These are phyloP conservation scores for Suillus bovinus DNA, from an alignment of 768 basidiomycete species.

Conservation along the genomic window DNA sequence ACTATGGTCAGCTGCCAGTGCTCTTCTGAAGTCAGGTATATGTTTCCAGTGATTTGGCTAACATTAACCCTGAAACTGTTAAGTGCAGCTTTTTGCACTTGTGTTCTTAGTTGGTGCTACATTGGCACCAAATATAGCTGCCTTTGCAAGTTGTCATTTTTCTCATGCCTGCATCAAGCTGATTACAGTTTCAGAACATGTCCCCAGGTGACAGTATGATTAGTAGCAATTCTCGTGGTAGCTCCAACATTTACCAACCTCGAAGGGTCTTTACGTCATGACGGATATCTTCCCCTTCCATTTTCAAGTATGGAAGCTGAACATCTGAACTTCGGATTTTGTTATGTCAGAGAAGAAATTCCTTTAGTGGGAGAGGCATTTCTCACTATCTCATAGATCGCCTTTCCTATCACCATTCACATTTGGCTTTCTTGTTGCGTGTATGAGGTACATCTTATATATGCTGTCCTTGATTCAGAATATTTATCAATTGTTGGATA, in stretches of 20 bases:
- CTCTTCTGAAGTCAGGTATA: conserved; percentile 31
- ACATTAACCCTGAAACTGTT: neutral
- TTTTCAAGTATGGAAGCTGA: conserved; percentile 51
- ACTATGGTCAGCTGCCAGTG: conserved; percentile 31
- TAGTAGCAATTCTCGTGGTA: neutral
- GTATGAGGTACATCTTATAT: conserved; percentile 21
- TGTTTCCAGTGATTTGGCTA: neutral
- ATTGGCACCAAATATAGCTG: conserved; percentile 47
- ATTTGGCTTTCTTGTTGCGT: conserved; percentile 31
- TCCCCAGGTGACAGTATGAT: conserved; percentile 48
- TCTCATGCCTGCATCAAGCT: neutral
- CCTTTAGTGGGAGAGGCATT: conserved; percentile 31
- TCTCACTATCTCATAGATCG: conserved; percentile 36
- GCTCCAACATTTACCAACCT: neutral
- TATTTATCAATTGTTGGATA: conserved; percentile 15
- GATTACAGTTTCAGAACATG: conserved; percentile 39
- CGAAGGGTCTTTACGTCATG: conserved; percentile 44
- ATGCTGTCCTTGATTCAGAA: neutral
- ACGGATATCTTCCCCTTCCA: conserved; percentile 57
- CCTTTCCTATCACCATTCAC: conserved; percentile 32
- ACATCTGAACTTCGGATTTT: conserved; percentile 55
- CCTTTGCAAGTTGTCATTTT: conserved; percentile 42
- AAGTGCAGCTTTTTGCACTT: conserved; percentile 38
- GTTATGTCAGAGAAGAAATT: conserved; percentile 48
- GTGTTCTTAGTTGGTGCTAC: conserved; percentile 55